Conservation (phyloP, 2,329 filamentous ascomycete species). For the Didymella pomorum region DNA sequence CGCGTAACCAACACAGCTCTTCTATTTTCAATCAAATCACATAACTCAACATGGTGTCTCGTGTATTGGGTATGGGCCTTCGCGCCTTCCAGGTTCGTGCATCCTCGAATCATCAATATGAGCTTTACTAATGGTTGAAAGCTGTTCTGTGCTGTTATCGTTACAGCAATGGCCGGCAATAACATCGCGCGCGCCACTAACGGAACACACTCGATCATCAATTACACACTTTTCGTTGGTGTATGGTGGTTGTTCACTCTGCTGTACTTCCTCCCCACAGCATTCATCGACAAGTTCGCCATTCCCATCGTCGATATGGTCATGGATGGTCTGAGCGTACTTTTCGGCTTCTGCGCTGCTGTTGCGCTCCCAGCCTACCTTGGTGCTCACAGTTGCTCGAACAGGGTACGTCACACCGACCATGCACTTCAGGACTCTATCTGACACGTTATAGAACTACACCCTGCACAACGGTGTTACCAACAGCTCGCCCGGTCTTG, state of each 20-base stretch:
- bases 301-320: slow-evolving; percentile 63
- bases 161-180: slow-evolving; percentile 69
- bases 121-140: slow-evolving; percentile 38
- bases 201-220: slow-evolving; percentile 65
- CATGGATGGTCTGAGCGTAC: slow-evolving; percentile 65
- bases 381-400: slow-evolving; percentile 71
- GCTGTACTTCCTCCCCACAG: slow-evolving; percentile 67
- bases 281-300: slow-evolving; percentile 62
- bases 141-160: slow-evolving; percentile 67
- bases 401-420: slow-evolving; percentile 56
- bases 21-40: slow-evolving; percentile 16
- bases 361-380: slow-evolving; percentile 76
- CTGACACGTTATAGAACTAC: slow-evolving; percentile 48
- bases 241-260: slow-evolving; percentile 71
- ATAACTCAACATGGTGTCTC: slow-evolving; percentile 51
- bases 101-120: background rate
- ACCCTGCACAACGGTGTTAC: slow-evolving; percentile 64
- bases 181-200: slow-evolving; percentile 63
- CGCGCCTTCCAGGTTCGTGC: slow-evolving; percentile 53
- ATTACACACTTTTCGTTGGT: slow-evolving; percentile 73
- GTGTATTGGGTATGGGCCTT: slow-evolving; percentile 51
- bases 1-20: slow-evolving; percentile 13
- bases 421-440: background rate
- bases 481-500: slow-evolving; percentile 66
- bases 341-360: slow-evolving; percentile 76